Conservation (phyloP, 2,329 filamentous ascomycete species). For the Dactylonectria macrodidyma region DNA sequence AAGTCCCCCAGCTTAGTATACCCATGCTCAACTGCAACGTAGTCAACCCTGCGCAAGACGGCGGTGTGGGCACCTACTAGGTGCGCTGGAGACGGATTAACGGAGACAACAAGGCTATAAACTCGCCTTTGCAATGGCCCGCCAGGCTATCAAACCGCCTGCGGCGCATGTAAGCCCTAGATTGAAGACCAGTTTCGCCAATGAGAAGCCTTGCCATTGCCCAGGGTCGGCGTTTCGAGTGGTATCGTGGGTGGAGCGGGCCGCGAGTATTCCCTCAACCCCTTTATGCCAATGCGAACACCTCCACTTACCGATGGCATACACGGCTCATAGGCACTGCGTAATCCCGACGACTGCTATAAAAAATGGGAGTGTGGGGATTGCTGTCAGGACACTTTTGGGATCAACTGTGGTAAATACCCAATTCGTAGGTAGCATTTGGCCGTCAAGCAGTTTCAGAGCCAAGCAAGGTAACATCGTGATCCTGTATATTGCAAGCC, state of each 20-base stretch:
- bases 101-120: not conserved
- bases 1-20: not conserved
- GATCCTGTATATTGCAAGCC: not conserved
- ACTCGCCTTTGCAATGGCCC: not conserved
- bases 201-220: not conserved
- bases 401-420: not conserved
- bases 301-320: not conserved
- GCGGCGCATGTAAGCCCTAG: not conserved
- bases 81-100: not conserved
- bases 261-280: not conserved
- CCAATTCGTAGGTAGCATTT: no score
- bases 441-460: not conserved
- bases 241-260: not conserved
- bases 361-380: constrained; percentile 8
- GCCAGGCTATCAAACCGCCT: not conserved
- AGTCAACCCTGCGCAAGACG: not conserved
- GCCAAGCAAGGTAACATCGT: not conserved
- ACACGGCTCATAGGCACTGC: not conserved
- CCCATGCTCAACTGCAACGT: not conserved
- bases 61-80: not conserved
- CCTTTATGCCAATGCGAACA: not conserved
- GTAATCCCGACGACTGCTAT: not conserved
- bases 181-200: not conserved
- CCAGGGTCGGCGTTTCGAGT: constrained; percentile 4
- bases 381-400: not conserved